Evolutionary conservation across 2,329 filamentous ascomycete species (phyloP), one percentile per base, ranked within the genome.

Genomic region (Metarhizium robertsii): DNA sequence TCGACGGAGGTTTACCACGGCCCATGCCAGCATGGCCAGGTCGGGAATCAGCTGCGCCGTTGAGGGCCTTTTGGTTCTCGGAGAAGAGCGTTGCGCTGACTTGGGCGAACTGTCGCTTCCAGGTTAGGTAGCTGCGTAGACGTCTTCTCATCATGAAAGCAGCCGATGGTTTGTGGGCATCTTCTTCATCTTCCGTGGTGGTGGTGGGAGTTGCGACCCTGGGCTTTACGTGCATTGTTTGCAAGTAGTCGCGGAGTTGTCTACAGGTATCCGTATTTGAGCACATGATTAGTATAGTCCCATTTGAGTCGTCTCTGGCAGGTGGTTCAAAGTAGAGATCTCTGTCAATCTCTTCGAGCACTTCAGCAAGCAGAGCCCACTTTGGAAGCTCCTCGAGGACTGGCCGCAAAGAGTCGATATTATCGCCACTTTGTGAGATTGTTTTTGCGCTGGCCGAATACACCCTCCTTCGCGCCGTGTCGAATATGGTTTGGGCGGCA

Each of bases 241-340:
- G 88, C 20, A 99, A 74, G 67, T 92, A 97, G 67, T 97, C 92
- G 60, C 90, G 84, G 46, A 99, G 76, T 64, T 99, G 94, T 14
- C 87, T 82, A 65, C 90, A 95, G 8, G 90, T 95, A 55, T 85
- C 84, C 55, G 88, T 84, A 64, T 95, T 92, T 30, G 87, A 86
- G 66, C 92, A 97, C 94, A 99, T 97, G 67, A 99, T 90, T 38
- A 99, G 75, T 52, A 96, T 90, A 2, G 89, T 90, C n/a, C 89
- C 88, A 66, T 91, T 95, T 0, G 91, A 95, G 64, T 91, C 89
- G 67, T 94, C 90, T 55, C 82, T 79, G n/a, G 79, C 73, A 8
- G 78, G 74, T 6, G 90, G 87, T 59, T 95, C 92, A 65, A 95
- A 86, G 67, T 95, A 94, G 16, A 90, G 78, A 65, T 96, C 92